phyloP scores from a whole-genome alignment of 768 basidiomycete genomes.

The Mycena maculata region DNA sequence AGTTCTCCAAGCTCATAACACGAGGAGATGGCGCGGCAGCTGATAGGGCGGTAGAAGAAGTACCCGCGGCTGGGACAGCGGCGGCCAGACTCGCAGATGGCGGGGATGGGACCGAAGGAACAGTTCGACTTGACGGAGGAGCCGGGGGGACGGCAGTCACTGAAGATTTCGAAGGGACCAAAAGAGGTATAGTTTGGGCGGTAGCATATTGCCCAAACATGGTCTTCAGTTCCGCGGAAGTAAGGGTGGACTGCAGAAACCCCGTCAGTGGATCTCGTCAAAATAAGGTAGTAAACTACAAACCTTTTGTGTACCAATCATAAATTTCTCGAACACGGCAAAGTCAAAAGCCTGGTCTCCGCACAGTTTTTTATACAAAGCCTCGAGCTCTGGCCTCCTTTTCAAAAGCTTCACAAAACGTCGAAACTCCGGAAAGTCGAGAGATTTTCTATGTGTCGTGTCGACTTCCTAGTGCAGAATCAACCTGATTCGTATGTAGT shows the following conservation, averaged over 20 bases:
- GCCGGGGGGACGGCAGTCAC: not conserved
- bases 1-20: slow-evolving; percentile 59
- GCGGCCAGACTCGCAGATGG: too few relatives aligned
- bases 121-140: not conserved
- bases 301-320: slow-evolving; percentile 38
- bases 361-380: slow-evolving; percentile 50
- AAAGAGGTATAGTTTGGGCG: not conserved
- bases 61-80: not conserved
- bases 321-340: slow-evolving; percentile 37
- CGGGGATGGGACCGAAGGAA: too few relatives aligned
- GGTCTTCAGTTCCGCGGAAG: slow-evolving; percentile 32
- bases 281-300: not conserved
- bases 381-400: slow-evolving; percentile 69
- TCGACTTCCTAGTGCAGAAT: slow-evolving; percentile 59
- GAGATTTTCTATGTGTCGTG: slow-evolving; percentile 54
- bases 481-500: not conserved
- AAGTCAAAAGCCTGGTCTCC: slow-evolving; percentile 32
- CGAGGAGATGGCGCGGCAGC: slow-evolving; percentile 19
- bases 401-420: slow-evolving; percentile 75
- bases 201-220: slow-evolving; percentile 40
- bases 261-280: not conserved
- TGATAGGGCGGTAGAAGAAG: not conserved
- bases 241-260: slow-evolving; percentile 38
- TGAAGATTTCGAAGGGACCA: not conserved
- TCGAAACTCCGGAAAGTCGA: slow-evolving; percentile 72